Conservation (phyloP, 2,329 filamentous ascomycete species). For the Drechslerella dactyloides region DNA sequence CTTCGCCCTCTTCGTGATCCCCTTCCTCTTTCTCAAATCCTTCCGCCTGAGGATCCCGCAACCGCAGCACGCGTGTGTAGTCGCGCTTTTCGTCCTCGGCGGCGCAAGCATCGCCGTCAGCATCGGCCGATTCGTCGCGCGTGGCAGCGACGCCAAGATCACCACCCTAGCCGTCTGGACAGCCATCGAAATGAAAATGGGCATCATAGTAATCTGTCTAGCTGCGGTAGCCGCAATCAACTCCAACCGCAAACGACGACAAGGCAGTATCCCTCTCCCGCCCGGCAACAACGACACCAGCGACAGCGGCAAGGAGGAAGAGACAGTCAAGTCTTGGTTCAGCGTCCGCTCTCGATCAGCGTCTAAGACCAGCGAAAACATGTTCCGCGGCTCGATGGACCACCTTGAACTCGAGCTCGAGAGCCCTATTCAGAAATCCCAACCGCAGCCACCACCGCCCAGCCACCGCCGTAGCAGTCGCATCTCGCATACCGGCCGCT, state of each 20-base stretch:
- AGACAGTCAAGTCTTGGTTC: conserved; percentile 38
- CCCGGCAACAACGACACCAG: conserved; percentile 19
- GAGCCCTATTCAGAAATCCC: background rate
- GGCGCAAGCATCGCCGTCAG: conserved; percentile 30
- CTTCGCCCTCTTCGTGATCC: conserved; percentile 38
- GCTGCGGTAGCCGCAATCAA: conserved; percentile 23
- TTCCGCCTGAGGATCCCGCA: conserved; percentile 17
- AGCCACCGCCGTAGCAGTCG: conserved; percentile 30
- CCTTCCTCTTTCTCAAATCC: conserved; percentile 31
- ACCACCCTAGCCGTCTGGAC: conserved; percentile 40
- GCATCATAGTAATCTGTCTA: conserved; percentile 33
- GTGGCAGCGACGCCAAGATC: conserved; percentile 11
- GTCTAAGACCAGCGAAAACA: conserved; percentile 37
- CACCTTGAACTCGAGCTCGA: conserved; percentile 20
- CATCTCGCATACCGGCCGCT: conserved; percentile 24
- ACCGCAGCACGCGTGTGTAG: conserved; percentile 18
- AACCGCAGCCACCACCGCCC: conserved; percentile 3
- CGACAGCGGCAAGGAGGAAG: conserved; percentile 27
- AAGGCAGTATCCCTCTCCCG: conserved; percentile 15
- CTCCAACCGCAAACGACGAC: conserved; percentile 15
- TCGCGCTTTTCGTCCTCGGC: conserved; percentile 28
- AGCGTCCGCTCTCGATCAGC: conserved; percentile 23
- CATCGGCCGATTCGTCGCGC: conserved; percentile 36
- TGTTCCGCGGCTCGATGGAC: conserved; percentile 30
- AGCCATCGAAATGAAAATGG: conserved; percentile 36